Conservation (phyloP, 1,284 basidiomycete species). For the Ustilago lituana region DNA sequence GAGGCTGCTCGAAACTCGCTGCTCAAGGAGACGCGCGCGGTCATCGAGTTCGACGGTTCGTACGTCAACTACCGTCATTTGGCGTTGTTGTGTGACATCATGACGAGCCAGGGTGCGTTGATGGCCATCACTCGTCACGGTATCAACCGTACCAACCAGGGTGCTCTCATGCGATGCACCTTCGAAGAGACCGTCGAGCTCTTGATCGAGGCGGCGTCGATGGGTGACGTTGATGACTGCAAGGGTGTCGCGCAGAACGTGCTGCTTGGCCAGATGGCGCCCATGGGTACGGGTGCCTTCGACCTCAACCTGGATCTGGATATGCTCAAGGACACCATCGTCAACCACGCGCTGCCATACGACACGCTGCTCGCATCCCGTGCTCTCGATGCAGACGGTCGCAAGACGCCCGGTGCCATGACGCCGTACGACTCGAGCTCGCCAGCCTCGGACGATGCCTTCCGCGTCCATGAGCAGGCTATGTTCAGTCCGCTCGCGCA, state of each 20-base stretch:
- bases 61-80: constrained; percentile 99
- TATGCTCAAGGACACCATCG: constrained; percentile 98
- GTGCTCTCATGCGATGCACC: constrained; percentile 93
- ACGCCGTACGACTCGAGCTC: constrained; percentile 76
- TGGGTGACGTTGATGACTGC: constrained; percentile 97
- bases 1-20: constrained; percentile 95
- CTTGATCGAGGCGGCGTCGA: constrained; percentile 96
- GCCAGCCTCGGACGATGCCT: constrained; percentile 72
- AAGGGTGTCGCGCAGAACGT: constrained; percentile 98
- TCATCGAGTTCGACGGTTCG: constrained; percentile 99
- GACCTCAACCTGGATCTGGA: constrained; percentile 96
- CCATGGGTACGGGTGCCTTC: constrained; percentile 76
- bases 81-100: constrained; percentile 92
- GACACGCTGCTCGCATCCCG: constrained; percentile 69
- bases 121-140: constrained; percentile 99
- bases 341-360: constrained; percentile 88
- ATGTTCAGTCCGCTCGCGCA: constrained; percentile 94
- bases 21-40: constrained; percentile 81
- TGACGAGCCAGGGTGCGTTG: constrained; percentile 93
- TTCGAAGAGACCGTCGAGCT: constrained; percentile 99
- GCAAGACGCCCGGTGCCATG: constrained; percentile 64
- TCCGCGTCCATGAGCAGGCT: constrained; percentile 79
- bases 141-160: constrained; percentile 84
- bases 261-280: constrained; percentile 97
- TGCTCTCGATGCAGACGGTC: constrained; percentile 54